Evolutionary conservation across 2,329 filamentous ascomycete species (phyloP), one percentile per base, ranked within the genome.

Genomic region (Capronia americana): DNA sequence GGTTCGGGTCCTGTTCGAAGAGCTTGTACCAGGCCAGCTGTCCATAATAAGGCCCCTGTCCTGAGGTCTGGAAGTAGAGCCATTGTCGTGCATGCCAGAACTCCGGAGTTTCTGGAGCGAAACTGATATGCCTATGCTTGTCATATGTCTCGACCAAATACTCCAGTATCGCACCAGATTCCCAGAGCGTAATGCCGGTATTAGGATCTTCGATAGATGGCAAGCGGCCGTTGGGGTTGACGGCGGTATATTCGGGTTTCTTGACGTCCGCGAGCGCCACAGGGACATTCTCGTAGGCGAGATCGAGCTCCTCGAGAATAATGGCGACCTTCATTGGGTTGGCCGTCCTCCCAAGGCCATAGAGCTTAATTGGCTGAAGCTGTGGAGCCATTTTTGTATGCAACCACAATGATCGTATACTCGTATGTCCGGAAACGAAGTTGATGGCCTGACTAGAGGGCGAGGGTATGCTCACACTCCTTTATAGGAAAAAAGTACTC

Each of bases 1-100:
- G 75, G 23, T 83, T 38, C 67, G 79, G 79, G 63, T 84, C 81
- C 0, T 73, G 73, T 72, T 83, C 79, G 64, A 77, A 80, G 8
- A 60, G 28, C 12, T 50, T 71, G 73, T 81, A 84, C 81, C 81
- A 84, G 30, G 73, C 75, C 0, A 74, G 74, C 71, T 84, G 82
- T 14, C 83, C 83, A 65, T 78, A 84, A 70, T 84, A 84, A 0
- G 82, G 82, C 0, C 81, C 82, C 68, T 84, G 82, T 7, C 81
- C 81, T 1, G 77, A 76, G 48, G 74, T 74, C 72, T 84, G 81
- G 73, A 78, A 82, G 70, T 77, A 77, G 4, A 84, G 76, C 77
- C 79, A 84, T 48, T 82, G 80, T 65, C 78, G 79, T 3, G 77
- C 76, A 2, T 76, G 73, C 66, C 77, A 79, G 57, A 72, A 74